phyloP scores from a whole-genome alignment of 2,329 filamentous ascomycete species.

The Mycocentrospora acerina region DNA sequence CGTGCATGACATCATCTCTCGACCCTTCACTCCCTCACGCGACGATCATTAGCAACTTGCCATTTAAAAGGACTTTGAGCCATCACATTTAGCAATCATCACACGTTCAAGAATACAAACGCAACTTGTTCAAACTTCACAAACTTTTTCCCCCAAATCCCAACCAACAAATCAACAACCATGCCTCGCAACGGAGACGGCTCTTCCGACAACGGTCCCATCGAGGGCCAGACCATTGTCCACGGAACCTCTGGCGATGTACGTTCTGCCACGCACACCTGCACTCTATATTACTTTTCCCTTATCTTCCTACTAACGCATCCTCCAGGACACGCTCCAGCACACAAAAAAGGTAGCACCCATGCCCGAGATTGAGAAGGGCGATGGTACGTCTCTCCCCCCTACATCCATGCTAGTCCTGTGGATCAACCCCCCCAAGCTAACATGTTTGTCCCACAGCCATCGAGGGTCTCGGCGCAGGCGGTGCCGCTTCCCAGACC shows the following conservation, averaged over 20 bases:
- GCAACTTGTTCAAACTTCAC: too few species aligned
- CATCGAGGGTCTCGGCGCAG: conserved; percentile 9
- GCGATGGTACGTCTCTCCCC: conserved; percentile 30
- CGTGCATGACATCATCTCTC: conserved; percentile 7
- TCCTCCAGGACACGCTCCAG: conserved; percentile 29
- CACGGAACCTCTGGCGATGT: conserved; percentile 43
- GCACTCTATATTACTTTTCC: not conserved
- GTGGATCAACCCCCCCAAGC: too few species aligned
- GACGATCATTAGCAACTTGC: not conserved
- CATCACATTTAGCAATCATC: too few species aligned
- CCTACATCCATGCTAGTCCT: not conserved
- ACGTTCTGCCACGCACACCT: too few species aligned
- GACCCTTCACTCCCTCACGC: not conserved
- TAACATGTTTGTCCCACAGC: conserved; percentile 4
- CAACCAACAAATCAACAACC: conserved; percentile 1
- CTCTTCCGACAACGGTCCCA: conserved; percentile 43
- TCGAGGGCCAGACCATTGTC: conserved; percentile 41
- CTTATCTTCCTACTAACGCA: not conserved
- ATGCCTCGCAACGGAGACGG: conserved; percentile 48
- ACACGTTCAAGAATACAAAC: too few species aligned
- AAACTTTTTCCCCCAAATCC: not conserved
- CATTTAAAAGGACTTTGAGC: too few species aligned
- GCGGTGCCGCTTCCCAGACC: conserved; percentile 2
- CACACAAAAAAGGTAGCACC: conserved; percentile 43
- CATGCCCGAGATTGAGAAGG: conserved; percentile 42